Evolutionary conservation across 352 stramenopile species (phyloP).

Genomic region (Phytophthora palmivora): DNA sequence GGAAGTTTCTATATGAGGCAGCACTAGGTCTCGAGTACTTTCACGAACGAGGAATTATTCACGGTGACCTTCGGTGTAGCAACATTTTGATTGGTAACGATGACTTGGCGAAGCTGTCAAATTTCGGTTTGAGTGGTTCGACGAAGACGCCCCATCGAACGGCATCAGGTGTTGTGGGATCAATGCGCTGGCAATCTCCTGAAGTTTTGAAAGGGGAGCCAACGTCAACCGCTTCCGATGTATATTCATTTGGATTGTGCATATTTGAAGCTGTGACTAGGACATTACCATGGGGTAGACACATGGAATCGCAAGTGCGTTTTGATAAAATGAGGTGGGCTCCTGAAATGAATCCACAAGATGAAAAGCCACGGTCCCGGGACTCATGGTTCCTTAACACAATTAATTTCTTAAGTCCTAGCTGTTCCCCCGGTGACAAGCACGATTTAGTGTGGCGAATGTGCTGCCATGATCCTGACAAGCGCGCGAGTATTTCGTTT

Average conservation of each 20-base stretch:
- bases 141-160: too few species aligned
- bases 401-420: too few species aligned
- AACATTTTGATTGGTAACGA: constrained; percentile 10
- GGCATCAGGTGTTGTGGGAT: background rate
- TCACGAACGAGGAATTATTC: constrained; percentile 7
- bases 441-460: constrained; percentile 15
- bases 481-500: background rate
- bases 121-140: constrained; percentile 4
- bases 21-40: constrained; percentile 21
- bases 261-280: constrained; percentile 28
- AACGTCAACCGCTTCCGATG: constrained; percentile 3
- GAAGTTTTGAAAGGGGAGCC: constrained; percentile 8
- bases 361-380: too few species aligned
- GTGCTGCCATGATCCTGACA: constrained; percentile 9
- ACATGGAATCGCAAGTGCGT: background rate
- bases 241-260: constrained; percentile 17
- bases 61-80: background rate
- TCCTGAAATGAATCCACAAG: background rate
- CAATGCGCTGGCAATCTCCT: constrained; percentile 17
- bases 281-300: background rate
- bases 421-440: too few species aligned
- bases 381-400: too few species aligned
- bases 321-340: background rate
- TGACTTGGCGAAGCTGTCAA: constrained; percentile 7
- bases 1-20: constrained; percentile 18